These are phyloP conservation scores for Vickermania ingenoplastis DNA, from an alignment of 208 protist species.

Conservation along the genomic window DNA sequence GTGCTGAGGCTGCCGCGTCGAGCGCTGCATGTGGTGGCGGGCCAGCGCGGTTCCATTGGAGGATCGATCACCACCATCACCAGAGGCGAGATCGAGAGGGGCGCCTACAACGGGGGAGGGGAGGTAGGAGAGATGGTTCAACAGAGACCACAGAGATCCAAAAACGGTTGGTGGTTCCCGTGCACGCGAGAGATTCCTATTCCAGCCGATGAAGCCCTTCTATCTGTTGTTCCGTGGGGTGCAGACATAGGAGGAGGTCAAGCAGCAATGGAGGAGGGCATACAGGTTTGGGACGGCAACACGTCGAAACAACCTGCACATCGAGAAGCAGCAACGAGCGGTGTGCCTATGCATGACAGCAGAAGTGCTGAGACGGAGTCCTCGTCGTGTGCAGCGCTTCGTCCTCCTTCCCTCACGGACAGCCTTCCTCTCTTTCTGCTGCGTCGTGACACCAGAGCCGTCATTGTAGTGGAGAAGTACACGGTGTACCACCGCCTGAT, in stretches of 20 bases:
- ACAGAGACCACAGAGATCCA: too few relatives aligned
- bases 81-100: too few relatives aligned
- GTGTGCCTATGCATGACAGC: constrained; percentile 17
- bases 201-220: neutral
- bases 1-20: constrained; percentile 42
- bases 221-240: neutral
- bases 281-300: neutral
- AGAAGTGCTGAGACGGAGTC: constrained; percentile 15
- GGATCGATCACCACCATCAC: constrained; percentile 31
- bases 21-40: constrained; percentile 54
- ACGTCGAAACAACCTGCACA: neutral
- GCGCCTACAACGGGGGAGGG: constrained; percentile 13
- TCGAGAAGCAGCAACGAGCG: constrained; percentile 14
- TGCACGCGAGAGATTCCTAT: neutral
- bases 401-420: neutral
- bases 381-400: neutral
- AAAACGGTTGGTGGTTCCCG: too few relatives aligned
- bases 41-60: constrained; percentile 50
- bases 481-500: constrained; percentile 65
- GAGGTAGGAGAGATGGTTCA: neutral
- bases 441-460: constrained; percentile 30
- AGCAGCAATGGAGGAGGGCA: neutral
- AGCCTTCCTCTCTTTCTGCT: constrained; percentile 19
- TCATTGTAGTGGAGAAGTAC: constrained; percentile 84
- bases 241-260: neutral